Conservation (phyloP, 2,329 filamentous ascomycete genomes). For the Monilinia vaccinii-corymbosi region DNA sequence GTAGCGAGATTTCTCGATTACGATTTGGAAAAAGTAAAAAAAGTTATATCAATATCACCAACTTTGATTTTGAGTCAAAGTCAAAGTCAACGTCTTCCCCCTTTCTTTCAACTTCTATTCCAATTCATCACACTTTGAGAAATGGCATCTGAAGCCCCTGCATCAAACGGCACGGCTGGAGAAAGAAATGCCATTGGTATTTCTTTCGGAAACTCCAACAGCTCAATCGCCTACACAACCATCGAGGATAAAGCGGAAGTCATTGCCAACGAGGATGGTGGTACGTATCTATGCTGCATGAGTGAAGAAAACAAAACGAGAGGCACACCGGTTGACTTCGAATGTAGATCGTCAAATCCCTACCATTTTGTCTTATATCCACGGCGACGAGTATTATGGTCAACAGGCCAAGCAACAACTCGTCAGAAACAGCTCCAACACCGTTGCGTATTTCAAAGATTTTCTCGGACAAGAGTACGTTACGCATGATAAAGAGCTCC, state of each 20-base stretch:
- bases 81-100: not conserved
- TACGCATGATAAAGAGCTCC: not conserved
- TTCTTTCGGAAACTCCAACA: constrained; percentile 97
- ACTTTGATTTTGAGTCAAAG: constrained; percentile 6
- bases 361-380: constrained; percentile 85
- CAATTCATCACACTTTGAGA: constrained; percentile 9
- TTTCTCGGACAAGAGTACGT: constrained; percentile 86
- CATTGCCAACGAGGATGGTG: constrained; percentile 97
- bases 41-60: constrained; percentile 14
- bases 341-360: constrained; percentile 86
- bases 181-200: constrained; percentile 78
- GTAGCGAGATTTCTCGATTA: constrained; percentile 24
- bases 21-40: constrained; percentile 16
- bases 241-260: constrained; percentile 92
- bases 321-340: constrained; percentile 15
- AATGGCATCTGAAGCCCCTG: constrained; percentile 26
- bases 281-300: constrained; percentile 39
- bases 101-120: not conserved
- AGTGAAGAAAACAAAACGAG: not conserved
- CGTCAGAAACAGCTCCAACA: constrained; percentile 86
- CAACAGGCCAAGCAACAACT: constrained; percentile 91
- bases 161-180: constrained; percentile 22
- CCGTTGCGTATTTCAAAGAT: constrained; percentile 91
- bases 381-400: constrained; percentile 94
- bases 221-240: constrained; percentile 90